These are phyloP conservation scores for Paracamarosporium sp. DNA, from an alignment of 2,329 filamentous ascomycete genomes.

Conservation along the genomic window DNA sequence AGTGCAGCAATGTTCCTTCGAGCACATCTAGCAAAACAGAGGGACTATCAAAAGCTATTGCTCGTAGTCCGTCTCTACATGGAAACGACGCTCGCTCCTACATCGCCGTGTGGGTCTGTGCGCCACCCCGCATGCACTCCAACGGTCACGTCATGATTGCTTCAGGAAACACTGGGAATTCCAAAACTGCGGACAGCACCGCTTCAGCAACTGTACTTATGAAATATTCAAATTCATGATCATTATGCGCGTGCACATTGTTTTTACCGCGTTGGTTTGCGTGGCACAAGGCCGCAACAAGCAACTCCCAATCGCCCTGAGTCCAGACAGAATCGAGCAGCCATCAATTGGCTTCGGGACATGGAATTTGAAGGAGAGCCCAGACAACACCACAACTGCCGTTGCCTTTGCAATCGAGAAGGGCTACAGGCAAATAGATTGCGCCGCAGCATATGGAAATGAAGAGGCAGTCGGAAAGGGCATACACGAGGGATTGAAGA, in stretches of 20 bases:
- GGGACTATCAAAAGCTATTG: not conserved
- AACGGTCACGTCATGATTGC: conserved; percentile 11
- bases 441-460: conserved; percentile 22
- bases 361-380: conserved; percentile 23
- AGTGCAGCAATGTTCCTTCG: too few species aligned
- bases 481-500: conserved; percentile 17
- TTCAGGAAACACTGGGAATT: not conserved
- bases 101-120: conserved; percentile 1
- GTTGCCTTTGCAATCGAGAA: conserved; percentile 37
- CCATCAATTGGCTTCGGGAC: conserved; percentile 26
- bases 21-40: too few species aligned
- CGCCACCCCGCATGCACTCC: conserved; percentile 3
- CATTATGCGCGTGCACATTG: conserved; percentile 3
- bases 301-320: conserved; percentile 10
- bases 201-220: not conserved
- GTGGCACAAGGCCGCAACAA: conserved; percentile 15
- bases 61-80: not conserved
- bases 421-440: conserved; percentile 30
- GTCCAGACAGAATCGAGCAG: conserved; percentile 11
- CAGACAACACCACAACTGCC: conserved; percentile 29
- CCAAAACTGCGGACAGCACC: not conserved
- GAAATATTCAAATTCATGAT: not conserved
- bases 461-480: conserved; percentile 17
- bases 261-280: conserved; percentile 4
- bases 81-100: not conserved